Evolutionary conservation across 2,329 filamentous ascomycete genomes (phyloP), one percentile per base, ranked within the genome.

Genomic region (Penicillium nordicum): DNA sequence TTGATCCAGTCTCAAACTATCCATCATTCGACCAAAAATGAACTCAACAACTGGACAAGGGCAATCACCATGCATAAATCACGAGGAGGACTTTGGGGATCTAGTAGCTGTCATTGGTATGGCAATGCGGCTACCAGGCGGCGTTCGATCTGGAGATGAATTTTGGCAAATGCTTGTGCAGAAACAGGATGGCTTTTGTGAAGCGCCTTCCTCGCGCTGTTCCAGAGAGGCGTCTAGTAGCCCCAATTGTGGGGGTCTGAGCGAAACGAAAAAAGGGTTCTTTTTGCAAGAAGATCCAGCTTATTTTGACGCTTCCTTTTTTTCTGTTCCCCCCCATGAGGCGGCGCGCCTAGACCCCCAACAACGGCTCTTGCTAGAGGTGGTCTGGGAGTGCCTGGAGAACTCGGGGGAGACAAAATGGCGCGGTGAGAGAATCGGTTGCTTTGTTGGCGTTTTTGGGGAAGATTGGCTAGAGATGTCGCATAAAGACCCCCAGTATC

Each of bases 301-400:
- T 2, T 27, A 23, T 5, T 59, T 73, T 9, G 71, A 74, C 27
- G 30, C 58, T 2, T 37, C 50, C 0, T 72, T 72, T 44, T 75
- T 72, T 29, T 53, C 61, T 0, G 65, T 73, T 36, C 57, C 54
- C 21, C 49, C 57, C 2, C 40, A 36, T 0, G 72, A 74, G 50
- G 60, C 63, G 1, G 64, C 55, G 34, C 50, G 50, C 5, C 44
- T 68, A 6, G 73, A 74, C 46, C 72, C 72, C 0, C 70, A 74
- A 46, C 72, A 73, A 49, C 57, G 70, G 11, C 60, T 66, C 2
- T 50, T 71, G n/a, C 50, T 72, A 2, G 72, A 75, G 42, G 66
- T 73, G 10, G 62, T 64, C 5, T 64, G 66, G 38, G 73, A 75
- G 49, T 68, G 65, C 16, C 48, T 75, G 27, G 72, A 74, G 34